phyloP scores from a whole-genome alignment of 108 stramenopile genomes.

The Bacterosira constricta region DNA sequence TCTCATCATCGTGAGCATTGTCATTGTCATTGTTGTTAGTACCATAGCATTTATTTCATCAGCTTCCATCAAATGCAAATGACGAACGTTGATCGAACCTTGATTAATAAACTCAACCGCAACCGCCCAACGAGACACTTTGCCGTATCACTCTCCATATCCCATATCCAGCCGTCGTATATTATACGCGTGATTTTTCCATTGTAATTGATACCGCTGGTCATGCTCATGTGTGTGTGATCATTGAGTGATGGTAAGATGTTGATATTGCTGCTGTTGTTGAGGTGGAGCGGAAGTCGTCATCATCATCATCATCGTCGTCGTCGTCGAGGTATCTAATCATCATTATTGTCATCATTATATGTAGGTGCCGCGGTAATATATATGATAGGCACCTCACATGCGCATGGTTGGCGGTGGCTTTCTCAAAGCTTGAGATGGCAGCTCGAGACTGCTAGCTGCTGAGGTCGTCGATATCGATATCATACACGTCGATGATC shows the following conservation, averaged over 20 bases:
- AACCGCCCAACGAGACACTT: constrained; percentile 52
- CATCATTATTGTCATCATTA: too few species aligned
- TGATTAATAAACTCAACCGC: constrained; percentile 61
- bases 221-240: too few species aligned
- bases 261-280: constrained; percentile 24
- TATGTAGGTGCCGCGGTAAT: too few species aligned
- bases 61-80: constrained; percentile 22
- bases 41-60: neutral
- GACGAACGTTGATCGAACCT: too few species aligned
- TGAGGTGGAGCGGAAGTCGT: constrained; percentile 19
- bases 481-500: too few species aligned
- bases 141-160: constrained; percentile 72
- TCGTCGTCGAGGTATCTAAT: too few species aligned
- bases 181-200: constrained; percentile 86
- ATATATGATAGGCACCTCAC: too few species aligned
- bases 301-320: neutral
- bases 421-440: too few species aligned
- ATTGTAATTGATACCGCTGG: constrained; percentile 15
- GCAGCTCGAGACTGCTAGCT: too few species aligned
- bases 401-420: too few species aligned
- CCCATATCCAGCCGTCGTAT: constrained; percentile 78
- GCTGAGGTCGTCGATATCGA: too few species aligned
- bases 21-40: constrained; percentile 29
- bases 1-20: neutral
- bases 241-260: constrained; percentile 13